Evolutionary conservation across 371 early-diverging fungal genomes (phyloP), one percentile per base, ranked within the genome.

Genomic region (Mortierella sp.): DNA sequence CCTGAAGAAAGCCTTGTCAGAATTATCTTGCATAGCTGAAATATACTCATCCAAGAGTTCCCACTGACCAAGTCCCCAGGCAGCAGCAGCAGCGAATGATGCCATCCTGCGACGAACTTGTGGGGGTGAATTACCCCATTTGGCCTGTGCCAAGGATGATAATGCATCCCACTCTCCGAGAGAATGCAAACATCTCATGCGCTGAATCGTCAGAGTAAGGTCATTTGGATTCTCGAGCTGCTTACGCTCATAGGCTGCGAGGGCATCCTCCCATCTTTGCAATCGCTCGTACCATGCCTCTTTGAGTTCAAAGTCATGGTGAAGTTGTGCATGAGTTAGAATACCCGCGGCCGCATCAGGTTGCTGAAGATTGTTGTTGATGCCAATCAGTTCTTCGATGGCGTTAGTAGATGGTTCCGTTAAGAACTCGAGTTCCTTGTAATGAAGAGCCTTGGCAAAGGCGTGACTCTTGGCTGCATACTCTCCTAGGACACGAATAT

Each of bases 291-390:
- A 97, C 99, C 99, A 99, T 0, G 95, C 90, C 50, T 96, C 97
- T 76, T 94, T 93, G 57, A 96, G 90, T 70, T 94, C 93, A 11
- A 97, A 88, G 57, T 96, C 93, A 67, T 96, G 92, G 10, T 93
- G 91, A 65, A 95, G 90, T 83, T 96, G 96, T 15, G 97, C 97
- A 85, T 92, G 93, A 6, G 92, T 94, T 59, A 98, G 86, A 68
- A 98, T 95, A 68, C 99, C 99, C 47, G 96, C 92, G 2, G 99
- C 98, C 2, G 98, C 96, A 85, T 99, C 99, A 10, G 97, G 97
- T 72, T 96, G 96, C 78, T 98, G 97, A 4, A 98, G 88, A 47
- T 94, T 89, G 85, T 97, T 97, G 86, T 99, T 98, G 77, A 98
- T 95, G 41, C 93, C 92, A 82, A 99, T 98, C 33, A 99, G 90